Percentiles rank a stretch among this genome's conserved stretches.
These are phyloP conservation scores for Aspergillus conjunctus DNA, from an alignment of 495 filamentous ascomycete genomes.

Conservation along the genomic window DNA sequence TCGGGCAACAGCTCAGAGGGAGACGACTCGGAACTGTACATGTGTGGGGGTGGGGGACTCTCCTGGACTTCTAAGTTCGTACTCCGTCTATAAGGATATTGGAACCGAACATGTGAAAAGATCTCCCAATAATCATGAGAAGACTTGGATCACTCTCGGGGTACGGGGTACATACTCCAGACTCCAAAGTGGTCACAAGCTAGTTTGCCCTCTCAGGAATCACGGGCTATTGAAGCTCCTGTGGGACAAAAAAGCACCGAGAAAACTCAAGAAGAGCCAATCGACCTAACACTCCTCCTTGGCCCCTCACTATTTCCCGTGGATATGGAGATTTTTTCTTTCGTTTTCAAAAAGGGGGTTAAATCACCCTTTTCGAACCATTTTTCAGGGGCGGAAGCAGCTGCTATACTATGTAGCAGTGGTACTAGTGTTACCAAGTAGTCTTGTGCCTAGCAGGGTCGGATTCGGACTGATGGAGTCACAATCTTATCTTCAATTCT, in stretches of 20 bases:
- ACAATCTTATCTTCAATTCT: background rate
- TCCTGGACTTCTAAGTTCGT: too few species aligned
- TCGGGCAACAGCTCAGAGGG: background rate
- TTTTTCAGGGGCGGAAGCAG: background rate
- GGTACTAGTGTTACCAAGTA: background rate
- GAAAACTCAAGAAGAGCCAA: background rate
- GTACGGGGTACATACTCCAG: too few species aligned
- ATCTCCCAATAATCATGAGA: too few species aligned
- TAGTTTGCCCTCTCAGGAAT: background rate
- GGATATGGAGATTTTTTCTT: background rate
- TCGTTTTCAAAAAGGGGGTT: background rate
- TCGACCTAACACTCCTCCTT: background rate
- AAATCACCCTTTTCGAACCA: background rate
- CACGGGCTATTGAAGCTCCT: background rate
- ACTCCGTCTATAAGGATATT: background rate
- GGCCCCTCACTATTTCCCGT: background rate
- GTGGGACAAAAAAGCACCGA: background rate
- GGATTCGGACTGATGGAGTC: background rate
- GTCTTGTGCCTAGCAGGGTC: background rate
- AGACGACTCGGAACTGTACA: background rate
- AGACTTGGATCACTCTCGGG: too few species aligned
- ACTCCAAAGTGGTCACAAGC: too few species aligned
- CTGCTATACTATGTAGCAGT: background rate
- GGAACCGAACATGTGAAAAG: background rate
- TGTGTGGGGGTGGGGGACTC: background rate